Conservation (phyloP, 2,329 filamentous ascomycete species). For the Clonostachys byssicola region DNA sequence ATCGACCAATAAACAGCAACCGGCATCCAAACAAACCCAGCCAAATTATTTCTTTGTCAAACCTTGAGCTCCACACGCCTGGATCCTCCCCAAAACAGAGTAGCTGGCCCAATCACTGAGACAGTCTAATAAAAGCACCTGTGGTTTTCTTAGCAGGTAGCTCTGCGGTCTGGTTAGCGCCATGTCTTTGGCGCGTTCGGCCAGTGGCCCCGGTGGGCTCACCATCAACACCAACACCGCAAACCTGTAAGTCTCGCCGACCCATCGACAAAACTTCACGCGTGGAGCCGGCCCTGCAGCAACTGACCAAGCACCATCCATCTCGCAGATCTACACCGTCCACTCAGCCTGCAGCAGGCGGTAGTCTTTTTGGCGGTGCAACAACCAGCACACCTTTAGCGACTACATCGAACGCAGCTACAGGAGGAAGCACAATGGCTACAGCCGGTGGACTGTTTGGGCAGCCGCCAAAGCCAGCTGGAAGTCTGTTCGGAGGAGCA, state of each 20-base stretch:
- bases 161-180: slow-evolving; percentile 5
- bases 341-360: slow-evolving; percentile 24
- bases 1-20: too few species aligned
- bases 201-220: slow-evolving; percentile 55
- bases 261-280: too few species aligned
- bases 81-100: too few species aligned
- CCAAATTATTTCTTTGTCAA: too few species aligned
- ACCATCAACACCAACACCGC: slow-evolving; percentile 61
- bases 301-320: neutral
- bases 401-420: neutral
- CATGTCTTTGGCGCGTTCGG: slow-evolving; percentile 52
- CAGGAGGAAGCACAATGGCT: slow-evolving; percentile 20
- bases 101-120: too few species aligned
- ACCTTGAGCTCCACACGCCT: too few species aligned
- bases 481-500: slow-evolving; percentile 21
- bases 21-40: too few species aligned
- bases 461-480: neutral
- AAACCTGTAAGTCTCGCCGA: slow-evolving; percentile 31
- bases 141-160: too few species aligned
- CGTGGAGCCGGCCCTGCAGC: neutral
- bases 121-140: too few species aligned
- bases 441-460: slow-evolving; percentile 31
- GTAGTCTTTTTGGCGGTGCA: slow-evolving; percentile 28
- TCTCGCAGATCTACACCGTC: slow-evolving; percentile 3
- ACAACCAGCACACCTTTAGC: slow-evolving; percentile 10